A percentile compares a stretch with the other conserved stretches of the same genome.
Conservation (phyloP, 768 basidiomycete genomes). For the Pulveroboletus sp. region DNA sequence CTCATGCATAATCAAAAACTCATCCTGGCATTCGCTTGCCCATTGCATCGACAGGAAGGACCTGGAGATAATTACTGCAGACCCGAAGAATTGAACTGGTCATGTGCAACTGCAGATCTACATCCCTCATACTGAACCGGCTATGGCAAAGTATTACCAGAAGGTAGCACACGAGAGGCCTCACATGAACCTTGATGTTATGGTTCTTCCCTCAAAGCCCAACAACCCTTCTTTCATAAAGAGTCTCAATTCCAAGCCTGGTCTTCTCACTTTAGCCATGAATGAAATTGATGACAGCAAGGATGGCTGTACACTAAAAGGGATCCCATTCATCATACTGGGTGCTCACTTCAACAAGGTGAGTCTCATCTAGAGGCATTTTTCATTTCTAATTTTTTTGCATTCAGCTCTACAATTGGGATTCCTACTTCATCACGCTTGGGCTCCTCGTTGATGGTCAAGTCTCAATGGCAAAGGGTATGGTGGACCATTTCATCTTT, state of each 20-base stretch:
- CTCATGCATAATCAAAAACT: conserved; percentile 95
- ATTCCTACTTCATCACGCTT: conserved; percentile 91
- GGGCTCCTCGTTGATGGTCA: conserved; percentile 95
- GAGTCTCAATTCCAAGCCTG: conserved; percentile 91
- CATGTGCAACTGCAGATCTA: conserved; percentile 91
- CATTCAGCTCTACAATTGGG: conserved; percentile 86
- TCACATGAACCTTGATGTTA: conserved; percentile 90
- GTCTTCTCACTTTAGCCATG: conserved; percentile 94
- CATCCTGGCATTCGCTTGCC: conserved; percentile 97
- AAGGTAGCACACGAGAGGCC: conserved; percentile 89
- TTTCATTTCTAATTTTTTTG: conserved; percentile 5
- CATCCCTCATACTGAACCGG: conserved; percentile 88
- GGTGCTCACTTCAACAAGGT: conserved; percentile 95
- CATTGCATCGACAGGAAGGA: conserved; percentile 97
- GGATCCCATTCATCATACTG: conserved; percentile 96
- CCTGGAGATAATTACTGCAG: conserved; percentile 94
- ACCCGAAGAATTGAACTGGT: conserved; percentile 95
- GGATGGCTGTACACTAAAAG: conserved; percentile 81
- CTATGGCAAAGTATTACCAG: conserved; percentile 94
- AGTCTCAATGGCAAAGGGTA: conserved; percentile 91
- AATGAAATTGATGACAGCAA: conserved; percentile 78
- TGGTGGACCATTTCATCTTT: conserved; percentile 99
- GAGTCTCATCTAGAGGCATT: conserved; percentile 19
- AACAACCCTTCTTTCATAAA: conserved; percentile 89
- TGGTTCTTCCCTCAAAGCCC: conserved; percentile 81